Evolutionary conservation across 2,329 filamentous ascomycete genomes (phyloP), one percentile per base, ranked within the genome.

Genomic region (Zymoseptoria brevis): DNA sequence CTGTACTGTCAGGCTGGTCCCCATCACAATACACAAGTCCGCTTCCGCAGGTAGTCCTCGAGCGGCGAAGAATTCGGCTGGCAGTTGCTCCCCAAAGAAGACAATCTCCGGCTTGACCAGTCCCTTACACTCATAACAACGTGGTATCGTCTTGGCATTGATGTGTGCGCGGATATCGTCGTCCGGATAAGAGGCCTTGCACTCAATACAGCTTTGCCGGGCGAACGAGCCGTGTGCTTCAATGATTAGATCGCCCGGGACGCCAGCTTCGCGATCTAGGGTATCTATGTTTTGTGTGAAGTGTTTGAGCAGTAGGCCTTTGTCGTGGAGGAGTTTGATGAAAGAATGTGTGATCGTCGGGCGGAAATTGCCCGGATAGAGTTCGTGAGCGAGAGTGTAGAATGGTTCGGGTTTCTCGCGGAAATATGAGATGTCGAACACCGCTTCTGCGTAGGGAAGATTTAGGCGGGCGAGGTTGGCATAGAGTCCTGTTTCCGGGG

Each of bases 271-370:
- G 21, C 92, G 84, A 75, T 99, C 94, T 11, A 99, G 81, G 69
- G 91, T 96, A 76, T 99, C 94, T 66, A 99, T 97, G 71, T 99
- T 99, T 72, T 99, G 94, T 0, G 94, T 96, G 74, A 97, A 99
- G 56, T 94, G 83, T 79, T 91, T 94, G 65, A 87, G 78, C 22
- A 99, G 78, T 49, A 93, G 78, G 3, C 84, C 85, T 75, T 95
- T 96, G 61, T 86, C 79, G 59, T 92, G 83, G 16, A 97, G 84
- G 22, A 99, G 79, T 13, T 85, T 81, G 68, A 99, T 86, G 75
- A 99, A 99, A 41, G 84, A 87, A 75, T 99, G 94, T 1, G 91
- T 88, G 57, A 97, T 80, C 1, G 94, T 99, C 0, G 94, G 94
- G 57, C 87, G 81, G 76, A 89, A 96, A 68, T 87, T 88, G 19